Conservation (phyloP, 768 basidiomycete species). For the Mycena crocata region DNA sequence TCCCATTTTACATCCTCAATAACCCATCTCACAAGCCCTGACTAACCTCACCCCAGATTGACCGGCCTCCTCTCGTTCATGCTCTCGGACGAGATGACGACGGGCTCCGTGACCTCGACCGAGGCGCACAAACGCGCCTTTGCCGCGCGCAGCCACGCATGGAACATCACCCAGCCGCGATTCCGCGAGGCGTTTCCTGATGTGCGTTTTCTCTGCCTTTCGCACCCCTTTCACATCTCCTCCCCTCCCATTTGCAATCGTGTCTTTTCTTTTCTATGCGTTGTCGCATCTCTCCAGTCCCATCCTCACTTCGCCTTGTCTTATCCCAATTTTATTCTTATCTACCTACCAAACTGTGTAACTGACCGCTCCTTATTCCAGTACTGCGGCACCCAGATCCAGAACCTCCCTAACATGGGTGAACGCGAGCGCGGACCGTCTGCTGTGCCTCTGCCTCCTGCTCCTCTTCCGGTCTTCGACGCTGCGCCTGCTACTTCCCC, state of each 20-base stretch:
- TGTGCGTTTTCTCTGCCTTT: slow-evolving; percentile 52
- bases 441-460: slow-evolving; percentile 33
- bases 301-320: no score
- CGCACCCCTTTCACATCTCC: background rate
- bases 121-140: slow-evolving; percentile 83
- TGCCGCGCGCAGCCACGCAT: slow-evolving; percentile 84
- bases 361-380: slow-evolving; percentile 47
- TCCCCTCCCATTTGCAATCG: no score
- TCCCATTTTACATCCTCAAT: no score
- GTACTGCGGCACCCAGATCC: slow-evolving; percentile 75
- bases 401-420: slow-evolving; percentile 94
- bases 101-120: slow-evolving; percentile 87
- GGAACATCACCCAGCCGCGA: slow-evolving; percentile 83
- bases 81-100: slow-evolving; percentile 97
- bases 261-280: no score
- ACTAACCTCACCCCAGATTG: slow-evolving; percentile 62
- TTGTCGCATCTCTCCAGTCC: no score
- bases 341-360: slow-evolving; percentile 5
- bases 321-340: slow-evolving; percentile 24
- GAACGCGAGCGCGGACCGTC: slow-evolving; percentile 67
- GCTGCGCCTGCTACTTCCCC: slow-evolving; percentile 17
- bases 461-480: slow-evolving; percentile 24
- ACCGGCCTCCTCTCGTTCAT: slow-evolving; percentile 96
- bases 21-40: no score
- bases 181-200: slow-evolving; percentile 93